These are phyloP conservation scores for Phyllosticta paracitricarpa DNA, from an alignment of 2,329 filamentous ascomycete genomes.

Conservation along the genomic window DNA sequence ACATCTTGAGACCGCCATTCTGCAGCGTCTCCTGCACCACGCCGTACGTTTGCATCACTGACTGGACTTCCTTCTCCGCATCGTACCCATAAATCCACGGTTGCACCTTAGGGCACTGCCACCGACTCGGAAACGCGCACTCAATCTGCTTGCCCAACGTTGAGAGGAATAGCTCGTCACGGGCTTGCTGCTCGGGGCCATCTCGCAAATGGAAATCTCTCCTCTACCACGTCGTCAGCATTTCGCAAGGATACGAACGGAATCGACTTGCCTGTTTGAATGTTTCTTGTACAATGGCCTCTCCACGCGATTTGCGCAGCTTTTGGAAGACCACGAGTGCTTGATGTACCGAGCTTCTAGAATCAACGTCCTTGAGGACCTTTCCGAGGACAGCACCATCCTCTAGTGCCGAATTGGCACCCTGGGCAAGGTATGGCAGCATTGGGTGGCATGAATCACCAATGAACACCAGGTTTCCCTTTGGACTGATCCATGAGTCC, in stretches of 20 bases:
- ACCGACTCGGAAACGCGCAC: conserved; percentile 52
- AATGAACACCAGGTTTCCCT: conserved; percentile 26
- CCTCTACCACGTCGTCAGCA: conserved; percentile 15
- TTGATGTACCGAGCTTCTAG: background rate
- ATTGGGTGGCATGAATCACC: conserved; percentile 26
- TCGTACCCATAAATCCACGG: conserved; percentile 28
- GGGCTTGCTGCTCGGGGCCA: conserved; percentile 46
- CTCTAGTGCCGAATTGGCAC: conserved; percentile 58
- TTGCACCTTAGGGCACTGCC: conserved; percentile 30
- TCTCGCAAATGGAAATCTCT: conserved; percentile 34
- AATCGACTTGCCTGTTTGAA: conserved; percentile 36
- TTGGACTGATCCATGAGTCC: conserved; percentile 10
- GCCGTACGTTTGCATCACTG: background rate
- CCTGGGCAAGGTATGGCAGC: conserved; percentile 25
- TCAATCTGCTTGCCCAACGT: conserved; percentile 44
- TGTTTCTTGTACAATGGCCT: conserved; percentile 51
- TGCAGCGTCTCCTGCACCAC: conserved; percentile 2
- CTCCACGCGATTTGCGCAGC: conserved; percentile 38
- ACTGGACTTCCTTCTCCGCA: conserved; percentile 21
- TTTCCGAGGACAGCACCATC: conserved; percentile 57
- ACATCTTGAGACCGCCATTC: background rate
- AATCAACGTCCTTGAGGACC: conserved; percentile 31
- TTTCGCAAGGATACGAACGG: background rate
- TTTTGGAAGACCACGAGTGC: conserved; percentile 35
- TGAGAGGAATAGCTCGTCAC: conserved; percentile 49